These are phyloP conservation scores for Amanita rubescens DNA, from an alignment of 768 basidiomycete species.

Conservation along the genomic window DNA sequence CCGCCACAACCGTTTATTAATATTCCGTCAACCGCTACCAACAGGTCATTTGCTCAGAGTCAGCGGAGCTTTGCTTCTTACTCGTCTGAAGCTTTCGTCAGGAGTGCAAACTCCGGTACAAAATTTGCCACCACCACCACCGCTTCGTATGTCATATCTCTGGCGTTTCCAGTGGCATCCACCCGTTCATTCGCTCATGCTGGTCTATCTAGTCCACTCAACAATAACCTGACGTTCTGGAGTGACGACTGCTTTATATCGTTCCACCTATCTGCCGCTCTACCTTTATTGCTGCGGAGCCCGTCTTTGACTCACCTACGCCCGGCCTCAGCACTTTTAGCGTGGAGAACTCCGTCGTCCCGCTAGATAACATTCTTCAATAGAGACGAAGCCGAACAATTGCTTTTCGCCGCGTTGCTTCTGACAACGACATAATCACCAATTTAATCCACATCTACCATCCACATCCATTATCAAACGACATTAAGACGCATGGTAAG, in stretches of 20 bases:
- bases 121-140: slow-evolving; percentile 57
- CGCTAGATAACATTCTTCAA: slow-evolving; percentile 32
- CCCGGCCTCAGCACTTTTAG: slow-evolving; percentile 56
- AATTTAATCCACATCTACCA: background rate
- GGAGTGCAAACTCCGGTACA: slow-evolving; percentile 27
- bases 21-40: slow-evolving; percentile 6
- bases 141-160: slow-evolving; percentile 43
- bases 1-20: slow-evolving; percentile 7
- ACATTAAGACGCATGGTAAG: background rate
- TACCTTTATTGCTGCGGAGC: slow-evolving; percentile 74
- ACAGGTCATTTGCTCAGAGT: slow-evolving; percentile 12
- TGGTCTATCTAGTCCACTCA: background rate
- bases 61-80: slow-evolving; percentile 25
- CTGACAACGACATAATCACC: too few species aligned
- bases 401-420: too few species aligned
- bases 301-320: slow-evolving; percentile 53
- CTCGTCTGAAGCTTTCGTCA: slow-evolving; percentile 16
- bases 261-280: slow-evolving; percentile 70
- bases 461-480: background rate
- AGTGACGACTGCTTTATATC: slow-evolving; percentile 62
- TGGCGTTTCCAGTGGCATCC: background rate
- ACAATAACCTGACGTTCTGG: slow-evolving; percentile 52
- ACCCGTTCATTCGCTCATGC: background rate
- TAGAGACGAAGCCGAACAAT: slow-evolving; percentile 6
- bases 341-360: slow-evolving; percentile 47